Evolutionary conservation across 1,284 basidiomycete species (phyloP).

Genomic region (Gymnopus androsaceus): DNA sequence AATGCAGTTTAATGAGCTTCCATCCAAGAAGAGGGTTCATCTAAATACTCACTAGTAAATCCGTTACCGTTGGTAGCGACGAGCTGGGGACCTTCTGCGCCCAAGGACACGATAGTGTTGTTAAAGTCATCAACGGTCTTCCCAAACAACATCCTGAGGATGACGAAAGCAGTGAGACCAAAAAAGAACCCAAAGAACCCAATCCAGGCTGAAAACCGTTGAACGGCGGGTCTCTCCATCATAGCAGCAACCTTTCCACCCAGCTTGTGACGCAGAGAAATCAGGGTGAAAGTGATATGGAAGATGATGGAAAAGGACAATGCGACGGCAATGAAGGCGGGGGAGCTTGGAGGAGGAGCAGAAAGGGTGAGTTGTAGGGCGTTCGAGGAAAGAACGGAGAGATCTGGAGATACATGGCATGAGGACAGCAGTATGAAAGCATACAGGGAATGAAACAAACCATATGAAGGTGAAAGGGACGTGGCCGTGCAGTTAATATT

Average conservation of each 20-base stretch:
- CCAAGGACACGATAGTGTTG: slow-evolving; percentile 52
- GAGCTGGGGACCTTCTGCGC: slow-evolving; percentile 55
- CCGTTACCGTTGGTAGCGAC: slow-evolving; percentile 69
- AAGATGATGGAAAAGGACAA: slow-evolving; percentile 64
- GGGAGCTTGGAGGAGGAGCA: slow-evolving; percentile 62
- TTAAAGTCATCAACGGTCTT: slow-evolving; percentile 81
- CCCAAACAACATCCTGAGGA: slow-evolving; percentile 79
- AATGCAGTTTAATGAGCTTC: slow-evolving; percentile 10
- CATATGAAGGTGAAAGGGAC: slow-evolving; percentile 61
- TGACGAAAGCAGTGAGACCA: slow-evolving; percentile 70
- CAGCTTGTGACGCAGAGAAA: slow-evolving; percentile 68
- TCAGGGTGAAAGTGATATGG: slow-evolving; percentile 65
- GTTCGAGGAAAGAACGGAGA: slow-evolving; percentile 58
- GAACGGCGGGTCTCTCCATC: slow-evolving; percentile 61
- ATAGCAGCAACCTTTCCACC: slow-evolving; percentile 49
- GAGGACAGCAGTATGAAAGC: neutral
- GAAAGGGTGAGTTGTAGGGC: slow-evolving; percentile 58
- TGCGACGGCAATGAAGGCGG: slow-evolving; percentile 65
- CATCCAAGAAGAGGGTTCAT: slow-evolving; percentile 1
- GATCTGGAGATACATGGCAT: slow-evolving; percentile 44
- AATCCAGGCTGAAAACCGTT: slow-evolving; percentile 68
- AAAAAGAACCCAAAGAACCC: slow-evolving; percentile 74
- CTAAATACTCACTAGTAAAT: slow-evolving; percentile 66
- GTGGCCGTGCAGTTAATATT: slow-evolving; percentile 56
- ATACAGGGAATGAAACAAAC: slow-evolving; percentile 35